Percentiles rank a stretch among this genome's conserved stretches.
Evolutionary conservation across 306 rosid genomes (phyloP).

Genomic region (Chamaecrista fasciculata): DNA sequence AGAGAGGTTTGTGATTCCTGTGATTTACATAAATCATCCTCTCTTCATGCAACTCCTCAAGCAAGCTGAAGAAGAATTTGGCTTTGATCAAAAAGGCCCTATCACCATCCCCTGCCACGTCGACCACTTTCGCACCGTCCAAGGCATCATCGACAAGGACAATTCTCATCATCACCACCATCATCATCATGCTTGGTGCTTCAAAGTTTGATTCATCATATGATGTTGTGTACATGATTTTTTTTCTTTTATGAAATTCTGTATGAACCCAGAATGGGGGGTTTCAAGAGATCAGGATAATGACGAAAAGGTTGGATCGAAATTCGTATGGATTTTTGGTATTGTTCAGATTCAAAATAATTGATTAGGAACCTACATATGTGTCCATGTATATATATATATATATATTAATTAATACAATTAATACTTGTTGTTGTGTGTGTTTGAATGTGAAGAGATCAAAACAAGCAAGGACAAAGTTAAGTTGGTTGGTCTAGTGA

Average conservation of each 20-base stretch:
- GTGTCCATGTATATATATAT: background rate
- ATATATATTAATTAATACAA: background rate
- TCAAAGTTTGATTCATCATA: conserved; percentile 60
- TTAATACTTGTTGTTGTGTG: background rate
- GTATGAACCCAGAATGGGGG: conserved; percentile 24
- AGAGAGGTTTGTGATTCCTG: conserved; percentile 78
- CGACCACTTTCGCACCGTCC: conserved; percentile 69
- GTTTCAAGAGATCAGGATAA: conserved; percentile 17
- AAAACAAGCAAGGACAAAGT: conserved; percentile 34
- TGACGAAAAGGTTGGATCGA: conserved; percentile 23
- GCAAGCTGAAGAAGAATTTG: conserved; percentile 85
- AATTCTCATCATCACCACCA: conserved; percentile 26
- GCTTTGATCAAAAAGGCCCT: conserved; percentile 83
- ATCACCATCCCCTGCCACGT: conserved; percentile 87
- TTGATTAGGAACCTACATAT: too few relatives aligned
- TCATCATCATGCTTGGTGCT: conserved; percentile 62
- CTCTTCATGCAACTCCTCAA: conserved; percentile 66
- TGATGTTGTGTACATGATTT: conserved; percentile 16
- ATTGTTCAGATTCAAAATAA: conserved; percentile 29
- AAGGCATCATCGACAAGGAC: conserved; percentile 60
- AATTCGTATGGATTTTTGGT: conserved; percentile 24
- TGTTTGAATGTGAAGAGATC: conserved; percentile 23
- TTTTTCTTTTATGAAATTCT: background rate
- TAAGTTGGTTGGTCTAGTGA: too few relatives aligned
- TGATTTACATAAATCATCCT: conserved; percentile 84